Conservation (phyloP, 2,329 filamentous ascomycete species). For the Didymella pinodella region DNA sequence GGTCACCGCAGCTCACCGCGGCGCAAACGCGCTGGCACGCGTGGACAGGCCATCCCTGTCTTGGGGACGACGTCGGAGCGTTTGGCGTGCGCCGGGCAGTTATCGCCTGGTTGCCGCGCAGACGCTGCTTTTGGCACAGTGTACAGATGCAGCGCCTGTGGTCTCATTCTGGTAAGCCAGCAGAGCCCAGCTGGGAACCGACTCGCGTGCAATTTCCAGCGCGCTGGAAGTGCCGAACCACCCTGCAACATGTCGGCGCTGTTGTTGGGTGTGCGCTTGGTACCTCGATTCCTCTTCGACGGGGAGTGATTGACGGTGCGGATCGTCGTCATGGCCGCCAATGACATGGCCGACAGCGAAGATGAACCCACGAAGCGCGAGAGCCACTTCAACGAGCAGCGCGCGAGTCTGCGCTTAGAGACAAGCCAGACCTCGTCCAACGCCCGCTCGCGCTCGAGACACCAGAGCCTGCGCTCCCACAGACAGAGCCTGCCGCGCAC, state of each 20-base stretch:
- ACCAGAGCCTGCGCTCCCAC: conserved; percentile 20
- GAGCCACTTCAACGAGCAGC: conserved; percentile 47
- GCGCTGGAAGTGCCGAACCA: background rate
- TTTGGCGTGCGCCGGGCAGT: conserved; percentile 3
- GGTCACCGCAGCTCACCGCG: background rate
- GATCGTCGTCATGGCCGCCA: conserved; percentile 32
- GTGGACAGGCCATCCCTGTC: background rate
- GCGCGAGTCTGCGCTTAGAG: conserved; percentile 37
- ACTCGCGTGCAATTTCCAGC: conserved; percentile 8
- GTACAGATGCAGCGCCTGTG: conserved; percentile 8
- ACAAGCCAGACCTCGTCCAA: conserved; percentile 28
- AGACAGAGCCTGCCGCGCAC: conserved; percentile 11
- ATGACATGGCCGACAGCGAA: conserved; percentile 41
- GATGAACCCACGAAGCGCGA: conserved; percentile 39
- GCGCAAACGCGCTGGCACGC: background rate
- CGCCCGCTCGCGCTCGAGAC: conserved; percentile 24
- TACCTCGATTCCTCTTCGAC: background rate
- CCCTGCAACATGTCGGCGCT: background rate
- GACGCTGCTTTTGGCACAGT: conserved; percentile 3
- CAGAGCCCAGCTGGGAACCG: conserved; percentile 2
- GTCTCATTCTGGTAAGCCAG: conserved; percentile 1
- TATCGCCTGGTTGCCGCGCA: background rate
- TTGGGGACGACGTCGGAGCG: background rate
- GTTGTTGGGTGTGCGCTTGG: background rate
- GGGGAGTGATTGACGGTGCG: conserved; percentile 1